Evolutionary conservation across 73 alveolate species (phyloP).

Genomic region (Halteria grandinella): DNA sequence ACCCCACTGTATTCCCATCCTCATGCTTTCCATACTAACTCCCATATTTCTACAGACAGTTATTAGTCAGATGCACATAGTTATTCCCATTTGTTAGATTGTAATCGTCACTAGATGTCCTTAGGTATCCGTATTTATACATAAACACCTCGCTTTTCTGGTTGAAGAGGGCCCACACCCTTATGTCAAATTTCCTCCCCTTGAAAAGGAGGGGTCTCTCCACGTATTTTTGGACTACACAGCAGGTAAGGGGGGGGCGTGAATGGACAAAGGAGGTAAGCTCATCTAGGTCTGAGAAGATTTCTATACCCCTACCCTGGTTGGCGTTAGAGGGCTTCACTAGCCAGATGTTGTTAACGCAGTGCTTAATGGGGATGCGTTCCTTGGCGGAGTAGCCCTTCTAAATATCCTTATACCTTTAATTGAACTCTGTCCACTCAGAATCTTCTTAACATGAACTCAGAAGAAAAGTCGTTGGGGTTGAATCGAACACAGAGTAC

Average conservation of each 20-base stretch:
- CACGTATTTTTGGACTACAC: constrained; percentile 86
- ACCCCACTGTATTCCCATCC: constrained; percentile 88
- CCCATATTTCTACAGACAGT: constrained; percentile 82
- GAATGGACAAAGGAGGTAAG: constrained; percentile 52
- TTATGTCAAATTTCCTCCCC: constrained; percentile 92
- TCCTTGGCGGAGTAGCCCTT: constrained; percentile 65
- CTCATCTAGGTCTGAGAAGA: constrained; percentile 73
- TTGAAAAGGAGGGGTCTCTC: constrained; percentile 88
- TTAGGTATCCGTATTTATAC: constrained; percentile 85
- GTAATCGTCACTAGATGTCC: constrained; percentile 82
- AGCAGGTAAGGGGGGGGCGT: constrained; percentile 59
- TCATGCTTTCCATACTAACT: constrained; percentile 80
- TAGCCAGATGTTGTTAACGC: constrained; percentile 86
- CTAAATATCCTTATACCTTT: constrained; percentile 55
- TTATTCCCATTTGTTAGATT: constrained; percentile 67
- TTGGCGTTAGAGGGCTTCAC: constrained; percentile 84
- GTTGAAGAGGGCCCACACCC: constrained; percentile 89
- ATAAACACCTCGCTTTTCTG: constrained; percentile 70
- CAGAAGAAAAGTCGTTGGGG: constrained; percentile 72
- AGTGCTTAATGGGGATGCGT: constrained; percentile 80
- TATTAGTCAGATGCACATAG: constrained; percentile 88
- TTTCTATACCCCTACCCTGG: constrained; percentile 89
- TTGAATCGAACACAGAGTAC: constrained; percentile 67
- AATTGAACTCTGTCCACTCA: constrained; percentile 47
- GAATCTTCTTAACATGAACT: constrained; percentile 53